Conservation (phyloP, 805 yeast species). For the Yarrowia bubula region DNA sequence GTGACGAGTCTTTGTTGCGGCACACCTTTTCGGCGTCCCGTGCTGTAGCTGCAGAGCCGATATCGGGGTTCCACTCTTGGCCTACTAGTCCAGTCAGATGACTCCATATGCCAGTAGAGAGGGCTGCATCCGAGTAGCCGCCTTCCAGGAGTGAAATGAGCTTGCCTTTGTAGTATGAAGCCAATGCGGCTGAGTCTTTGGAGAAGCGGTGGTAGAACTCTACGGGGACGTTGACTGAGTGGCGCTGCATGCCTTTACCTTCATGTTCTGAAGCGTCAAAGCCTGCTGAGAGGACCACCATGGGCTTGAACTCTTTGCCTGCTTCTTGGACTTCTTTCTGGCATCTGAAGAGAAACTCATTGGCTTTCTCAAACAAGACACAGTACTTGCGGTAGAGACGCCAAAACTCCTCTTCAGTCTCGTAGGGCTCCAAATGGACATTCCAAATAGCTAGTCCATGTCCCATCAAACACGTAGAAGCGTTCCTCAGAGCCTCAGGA, state of each 20-base stretch:
- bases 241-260: slow-evolving; percentile 80
- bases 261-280: slow-evolving; percentile 86
- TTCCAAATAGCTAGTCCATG: slow-evolving; percentile 83
- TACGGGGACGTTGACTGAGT: slow-evolving; percentile 77
- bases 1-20: slow-evolving; percentile 21
- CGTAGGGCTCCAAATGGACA: slow-evolving; percentile 70
- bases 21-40: slow-evolving; percentile 60
- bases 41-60: slow-evolving; percentile 53
- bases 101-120: slow-evolving; percentile 73
- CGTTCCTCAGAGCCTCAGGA: slow-evolving; percentile 65
- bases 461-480: slow-evolving; percentile 72
- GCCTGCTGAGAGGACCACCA: slow-evolving; percentile 79
- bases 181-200: slow-evolving; percentile 65
- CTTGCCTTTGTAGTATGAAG: slow-evolving; percentile 61
- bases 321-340: slow-evolving; percentile 31
- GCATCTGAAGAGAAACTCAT: slow-evolving; percentile 50
- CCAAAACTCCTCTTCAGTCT: slow-evolving; percentile 62
- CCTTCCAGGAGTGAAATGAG: slow-evolving; percentile 75
- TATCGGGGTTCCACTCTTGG: slow-evolving; percentile 53
- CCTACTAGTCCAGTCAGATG: slow-evolving; percentile 70
- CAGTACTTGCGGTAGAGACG: slow-evolving; percentile 61
- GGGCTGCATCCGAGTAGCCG: slow-evolving; percentile 81
- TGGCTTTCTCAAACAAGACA: slow-evolving; percentile 61
- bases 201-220: slow-evolving; percentile 72
- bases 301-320: slow-evolving; percentile 49